Base-by-base conservation (phyloP, 805 yeast species). In the Helenozyma rhizophorensis region DNA sequence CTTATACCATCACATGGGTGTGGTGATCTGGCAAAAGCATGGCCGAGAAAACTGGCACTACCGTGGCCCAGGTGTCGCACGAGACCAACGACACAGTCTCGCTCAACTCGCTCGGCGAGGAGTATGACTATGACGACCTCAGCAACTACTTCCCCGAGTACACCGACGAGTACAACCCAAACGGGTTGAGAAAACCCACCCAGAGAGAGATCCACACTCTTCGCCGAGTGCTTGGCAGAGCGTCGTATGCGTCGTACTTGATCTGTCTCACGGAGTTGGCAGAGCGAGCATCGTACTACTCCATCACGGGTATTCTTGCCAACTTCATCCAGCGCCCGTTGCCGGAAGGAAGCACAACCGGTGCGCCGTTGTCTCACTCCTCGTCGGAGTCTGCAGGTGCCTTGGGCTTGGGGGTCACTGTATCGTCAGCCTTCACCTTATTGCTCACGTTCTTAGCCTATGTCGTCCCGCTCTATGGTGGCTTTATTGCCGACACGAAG, bases 201-300 rank as follows among this genome's bases (percentile, higher is more conserved):
- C 32, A 37, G 4, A 38, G 33, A 6, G 68, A 62, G 33, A 23
- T 44, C 2, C 27, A 18, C 4, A 39, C 54, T 14, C 51, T 62
- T 21, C 51, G 66, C 45, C 56, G 61, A 37, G 47, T 65, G 9
- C 50, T 65, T 14, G 82, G 79, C 23, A 51, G 60, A 19, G 72
- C 78, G 31, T 72, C 77, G 10, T 60, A 59, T 35, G 62, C 66
- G 19, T 56, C 71, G 23, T 76, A 75, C 56, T 56, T 76, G 33
- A 69, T 79, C 37, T 76, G 57, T 36, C 29, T 39, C 17, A 30
- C 34, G 4, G 79, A 74, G 45, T 68, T 73, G 43, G 74, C 77
- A 13, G 78, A 73, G 53, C 63, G 78, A 56, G 78, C 74, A 33
- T 70, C 77, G 5, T 73, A 72, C 47, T 73, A 69, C 42, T 74